These are phyloP conservation scores for Elsinoe fawcettii DNA, from an alignment of 2,329 filamentous ascomycete genomes.

Conservation along the genomic window DNA sequence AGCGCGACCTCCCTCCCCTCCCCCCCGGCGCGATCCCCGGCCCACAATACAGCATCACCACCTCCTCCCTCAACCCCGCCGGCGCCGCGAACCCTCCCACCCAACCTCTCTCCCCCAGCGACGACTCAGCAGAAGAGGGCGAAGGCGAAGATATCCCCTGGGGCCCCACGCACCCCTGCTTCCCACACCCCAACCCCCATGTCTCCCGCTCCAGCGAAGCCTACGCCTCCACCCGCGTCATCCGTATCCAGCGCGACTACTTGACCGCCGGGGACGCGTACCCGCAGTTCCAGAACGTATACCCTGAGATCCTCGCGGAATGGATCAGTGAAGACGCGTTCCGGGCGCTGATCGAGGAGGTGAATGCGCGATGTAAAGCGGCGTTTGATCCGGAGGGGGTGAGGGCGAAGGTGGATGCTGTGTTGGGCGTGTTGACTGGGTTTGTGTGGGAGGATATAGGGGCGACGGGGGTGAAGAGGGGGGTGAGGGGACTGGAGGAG, in stretches of 20 bases:
- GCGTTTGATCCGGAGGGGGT: slow-evolving; percentile 71
- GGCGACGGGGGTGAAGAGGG: slow-evolving; percentile 64
- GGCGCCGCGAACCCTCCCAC: not conserved
- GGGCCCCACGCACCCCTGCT: slow-evolving; percentile 92
- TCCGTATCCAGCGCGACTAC: slow-evolving; percentile 84
- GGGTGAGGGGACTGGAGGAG: slow-evolving; percentile 61
- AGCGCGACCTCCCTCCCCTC: slow-evolving; percentile 25
- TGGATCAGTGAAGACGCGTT: slow-evolving; percentile 82
- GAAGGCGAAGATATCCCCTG: slow-evolving; percentile 69
- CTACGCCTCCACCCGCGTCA: slow-evolving; percentile 73
- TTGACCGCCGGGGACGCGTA: slow-evolving; percentile 81
- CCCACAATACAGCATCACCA: slow-evolving; percentile 13
- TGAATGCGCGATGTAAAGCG: slow-evolving; percentile 69
- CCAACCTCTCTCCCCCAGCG: not conserved
- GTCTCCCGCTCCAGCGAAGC: slow-evolving; percentile 70
- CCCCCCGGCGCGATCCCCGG: slow-evolving; percentile 18
- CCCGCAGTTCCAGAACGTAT: slow-evolving; percentile 88
- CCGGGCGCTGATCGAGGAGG: slow-evolving; percentile 66
- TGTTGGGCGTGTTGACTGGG: slow-evolving; percentile 74
- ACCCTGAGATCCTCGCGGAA: slow-evolving; percentile 90
- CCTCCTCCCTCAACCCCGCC: slow-evolving; percentile 6
- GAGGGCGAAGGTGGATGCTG: slow-evolving; percentile 70
- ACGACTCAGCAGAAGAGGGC: too few species aligned
- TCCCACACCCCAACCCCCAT: slow-evolving; percentile 86
- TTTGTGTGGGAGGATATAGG: slow-evolving; percentile 95